A percentile compares a stretch with the other conserved stretches of the same genome.
Evolutionary conservation across 306 rosid species (phyloP).

Genomic region (Lablab purpureus): DNA sequence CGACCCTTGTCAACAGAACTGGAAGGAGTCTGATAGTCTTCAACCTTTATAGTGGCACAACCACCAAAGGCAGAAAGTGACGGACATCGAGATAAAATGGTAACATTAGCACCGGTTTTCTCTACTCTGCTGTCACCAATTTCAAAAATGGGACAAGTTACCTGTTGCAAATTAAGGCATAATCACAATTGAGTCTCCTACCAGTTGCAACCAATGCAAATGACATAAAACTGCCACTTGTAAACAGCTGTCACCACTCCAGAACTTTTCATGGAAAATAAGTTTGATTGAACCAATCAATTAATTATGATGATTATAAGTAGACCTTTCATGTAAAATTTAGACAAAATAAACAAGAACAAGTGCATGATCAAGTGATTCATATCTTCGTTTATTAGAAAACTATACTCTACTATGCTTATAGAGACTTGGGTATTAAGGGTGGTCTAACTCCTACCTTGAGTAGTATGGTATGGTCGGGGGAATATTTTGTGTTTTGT

Average conservation of each 20-base stretch:
- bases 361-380: neutral
- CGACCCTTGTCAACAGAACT: slow-evolving; percentile 50
- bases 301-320: neutral
- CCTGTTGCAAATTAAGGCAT: slow-evolving; percentile 53
- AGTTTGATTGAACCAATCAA: slow-evolving; percentile 7
- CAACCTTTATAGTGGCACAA: slow-evolving; percentile 53
- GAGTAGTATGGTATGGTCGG: no score
- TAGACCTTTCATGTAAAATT: neutral
- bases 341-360: slow-evolving; percentile 22
- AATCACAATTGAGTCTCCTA: slow-evolving; percentile 46
- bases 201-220: slow-evolving; percentile 40
- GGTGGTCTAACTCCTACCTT: no score
- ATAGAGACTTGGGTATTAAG: no score
- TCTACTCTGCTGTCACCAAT: slow-evolving; percentile 38
- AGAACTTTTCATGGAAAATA: neutral
- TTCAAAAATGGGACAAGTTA: slow-evolving; percentile 29
- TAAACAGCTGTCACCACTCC: slow-evolving; percentile 26
- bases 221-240: slow-evolving; percentile 37
- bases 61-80: slow-evolving; percentile 39
- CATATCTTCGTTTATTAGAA: slow-evolving; percentile 8
- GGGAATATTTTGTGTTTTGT: no score
- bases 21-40: slow-evolving; percentile 43
- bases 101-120: slow-evolving; percentile 35
- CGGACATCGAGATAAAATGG: slow-evolving; percentile 36
- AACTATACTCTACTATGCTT: neutral